A percentile compares a stretch with the other conserved stretches of the same genome.
Conservation (phyloP, 495 filamentous ascomycete genomes). For the Trypethelium eluteriae region DNA sequence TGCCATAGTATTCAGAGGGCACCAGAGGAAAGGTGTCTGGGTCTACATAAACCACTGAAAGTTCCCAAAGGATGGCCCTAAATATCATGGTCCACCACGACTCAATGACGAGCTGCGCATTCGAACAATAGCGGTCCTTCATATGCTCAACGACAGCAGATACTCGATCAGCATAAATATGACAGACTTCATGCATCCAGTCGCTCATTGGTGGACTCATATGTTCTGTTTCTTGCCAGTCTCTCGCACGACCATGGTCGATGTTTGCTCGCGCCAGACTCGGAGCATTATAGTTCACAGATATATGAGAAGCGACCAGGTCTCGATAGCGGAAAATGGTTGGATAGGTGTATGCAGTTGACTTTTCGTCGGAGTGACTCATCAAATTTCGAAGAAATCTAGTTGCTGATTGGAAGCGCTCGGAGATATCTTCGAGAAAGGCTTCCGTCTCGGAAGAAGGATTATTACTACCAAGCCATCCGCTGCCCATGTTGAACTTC, state of each 20-base stretch:
- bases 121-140: background rate
- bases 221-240: background rate
- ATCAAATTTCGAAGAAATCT: slow-evolving; percentile 7
- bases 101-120: background rate
- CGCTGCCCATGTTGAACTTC: background rate
- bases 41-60: background rate
- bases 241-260: background rate
- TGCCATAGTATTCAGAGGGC: background rate
- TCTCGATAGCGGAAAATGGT: slow-evolving; percentile 7
- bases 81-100: slow-evolving; percentile 7
- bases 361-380: background rate
- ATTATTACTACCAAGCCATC: background rate
- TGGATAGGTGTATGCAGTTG: background rate
- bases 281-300: background rate
- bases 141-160: background rate
- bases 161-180: slow-evolving; percentile 7
- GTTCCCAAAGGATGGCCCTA: slow-evolving; percentile 4
- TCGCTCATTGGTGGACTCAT: background rate
- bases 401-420: slow-evolving; percentile 6
- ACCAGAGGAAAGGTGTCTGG: background rate
- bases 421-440: background rate
- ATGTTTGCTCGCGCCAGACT: background rate
- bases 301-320: background rate
- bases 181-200: background rate
- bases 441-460: background rate